Evolutionary conservation across 495 filamentous ascomycete genomes (phyloP), one percentile per base, ranked within the genome.

Genomic region (Tuber microsphaerosporum): DNA sequence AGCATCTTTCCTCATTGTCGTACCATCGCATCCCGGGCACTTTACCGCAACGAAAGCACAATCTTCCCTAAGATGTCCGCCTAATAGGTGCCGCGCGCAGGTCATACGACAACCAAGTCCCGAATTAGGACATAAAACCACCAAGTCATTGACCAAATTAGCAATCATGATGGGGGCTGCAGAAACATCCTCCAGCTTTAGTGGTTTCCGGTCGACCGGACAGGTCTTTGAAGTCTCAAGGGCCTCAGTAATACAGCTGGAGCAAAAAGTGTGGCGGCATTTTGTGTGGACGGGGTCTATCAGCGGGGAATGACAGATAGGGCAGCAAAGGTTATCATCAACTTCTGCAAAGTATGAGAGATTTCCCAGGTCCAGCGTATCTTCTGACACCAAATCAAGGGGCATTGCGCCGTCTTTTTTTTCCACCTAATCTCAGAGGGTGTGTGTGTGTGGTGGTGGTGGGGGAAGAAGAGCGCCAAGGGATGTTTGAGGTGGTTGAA

Each of bases 221-320:
- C 83, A 85, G 75, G 84, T 81, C 46, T 77, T 79, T 74, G 83
- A 84, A 69, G 79, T 85, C 69, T 83, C 86, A 76, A 89, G 86
- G 42, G 88, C 87, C 46, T 83, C 83, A 73, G 86, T 85, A 70
- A 92, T 83, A 78, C 90, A 92, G 71, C 86, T 85, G 65, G 85
- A 84, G 81, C 91, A 92, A 85, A 92, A 92, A 44, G 89, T 86
- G 83, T 92, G 90, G 72, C 90, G 89, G 80, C 91, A 92, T 79
- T 85, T 83, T 45, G 91, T 85, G 71, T 86, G 86, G 39, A 90
- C 85, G 7, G 91, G 90, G 70, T 88, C 84, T 26, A 91, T 84
- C 74, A 91, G 89, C 17, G 90, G 88, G 56, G 88, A 91, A 79
- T 89, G 91, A 80, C 91, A 92, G 74, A 92, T 92, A 31, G 90